Base-by-base conservation (phyloP, 306 rosid genomes). In the Sechiopsis laciniata region DNA sequence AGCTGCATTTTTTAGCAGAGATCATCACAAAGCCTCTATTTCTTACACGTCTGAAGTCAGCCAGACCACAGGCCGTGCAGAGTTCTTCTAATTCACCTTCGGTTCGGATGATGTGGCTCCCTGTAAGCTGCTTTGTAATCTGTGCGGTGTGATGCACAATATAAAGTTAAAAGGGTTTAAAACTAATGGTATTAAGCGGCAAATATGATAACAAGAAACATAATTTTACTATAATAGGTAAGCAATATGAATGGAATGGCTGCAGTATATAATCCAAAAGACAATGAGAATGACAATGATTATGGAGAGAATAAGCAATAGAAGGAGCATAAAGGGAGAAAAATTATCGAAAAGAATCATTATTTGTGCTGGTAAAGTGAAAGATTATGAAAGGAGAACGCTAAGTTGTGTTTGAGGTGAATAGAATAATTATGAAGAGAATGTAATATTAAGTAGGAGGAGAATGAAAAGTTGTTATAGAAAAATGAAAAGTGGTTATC, bases 21-120 rank as follows among this genome's bases (percentile, higher is more conserved):
- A 93, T 83, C 97, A 93, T 86, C 53, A 93, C 91, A 76, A 93
- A 93, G 64, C 1, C 75, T 22, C 94, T 76, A 79, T 86, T 90
- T 84, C 97, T 93, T 60, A 81, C 52, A 61, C 84, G 73, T 29
- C 80, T 83, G 78, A 85, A 84, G 65, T 75, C 84, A 71, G 88
- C 84, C 54, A 93, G 77, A 15, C 97, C 98, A 69, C 94, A 83
- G 29, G 82, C 87, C 15, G 66, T 78, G 83, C 97, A 93, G 57
- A 90, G 91, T 82, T 89, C 88, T 82, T 89, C 88, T 19, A 93
- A 79, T 77, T 93, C 94, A 53, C 87, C 58, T 75, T 88, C 92
- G 52, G 98, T 87, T 55, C 83, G 78, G 76, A 79, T 74, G 69
- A 76, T 0, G 70, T 54, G 81, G 80, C 80, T 61, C 77, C 98